These are phyloP conservation scores for Pichia norvegensis DNA, from an alignment of 1,139 yeast species.

Conservation along the genomic window DNA sequence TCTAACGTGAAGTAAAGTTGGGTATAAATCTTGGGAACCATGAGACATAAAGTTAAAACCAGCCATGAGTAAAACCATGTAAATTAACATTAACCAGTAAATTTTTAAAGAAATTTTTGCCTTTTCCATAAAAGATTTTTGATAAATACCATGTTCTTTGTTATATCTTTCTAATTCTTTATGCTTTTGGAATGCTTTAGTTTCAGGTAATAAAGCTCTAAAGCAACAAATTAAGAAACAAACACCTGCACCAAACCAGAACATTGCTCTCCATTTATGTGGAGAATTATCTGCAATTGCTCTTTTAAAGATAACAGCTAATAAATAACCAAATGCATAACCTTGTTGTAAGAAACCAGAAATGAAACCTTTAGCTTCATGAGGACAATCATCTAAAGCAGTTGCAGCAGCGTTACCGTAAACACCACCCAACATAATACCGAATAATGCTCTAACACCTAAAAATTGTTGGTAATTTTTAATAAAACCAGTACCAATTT, in stretches of 20 bases:
- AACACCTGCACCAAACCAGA: constrained; percentile 75
- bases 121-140: constrained; percentile 25
- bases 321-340: constrained; percentile 61
- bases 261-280: constrained; percentile 67
- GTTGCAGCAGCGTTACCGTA: constrained; percentile 64
- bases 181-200: constrained; percentile 41
- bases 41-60: constrained; percentile 66
- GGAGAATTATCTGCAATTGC: constrained; percentile 46
- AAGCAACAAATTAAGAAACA: constrained; percentile 49
- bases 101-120: constrained; percentile 30
- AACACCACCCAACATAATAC: constrained; percentile 64
- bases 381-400: constrained; percentile 63
- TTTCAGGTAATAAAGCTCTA: constrained; percentile 52
- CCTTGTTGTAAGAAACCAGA: constrained; percentile 69
- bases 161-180: constrained; percentile 29
- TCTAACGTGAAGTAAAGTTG: constrained; percentile 53
- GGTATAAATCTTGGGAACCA: constrained; percentile 68
- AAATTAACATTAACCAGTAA: constrained; percentile 40
- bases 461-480: constrained; percentile 55
- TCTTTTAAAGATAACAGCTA: constrained; percentile 58
- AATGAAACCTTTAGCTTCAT: constrained; percentile 51
- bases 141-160: constrained; percentile 24
- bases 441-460: constrained; percentile 63
- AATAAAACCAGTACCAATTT: constrained; percentile 68
- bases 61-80: constrained; percentile 50